Percentiles rank a stretch among this genome's conserved stretches.
Conservation (phyloP, 225 moss, liverwort and hornwort species). For the Marchantia paleacea region DNA sequence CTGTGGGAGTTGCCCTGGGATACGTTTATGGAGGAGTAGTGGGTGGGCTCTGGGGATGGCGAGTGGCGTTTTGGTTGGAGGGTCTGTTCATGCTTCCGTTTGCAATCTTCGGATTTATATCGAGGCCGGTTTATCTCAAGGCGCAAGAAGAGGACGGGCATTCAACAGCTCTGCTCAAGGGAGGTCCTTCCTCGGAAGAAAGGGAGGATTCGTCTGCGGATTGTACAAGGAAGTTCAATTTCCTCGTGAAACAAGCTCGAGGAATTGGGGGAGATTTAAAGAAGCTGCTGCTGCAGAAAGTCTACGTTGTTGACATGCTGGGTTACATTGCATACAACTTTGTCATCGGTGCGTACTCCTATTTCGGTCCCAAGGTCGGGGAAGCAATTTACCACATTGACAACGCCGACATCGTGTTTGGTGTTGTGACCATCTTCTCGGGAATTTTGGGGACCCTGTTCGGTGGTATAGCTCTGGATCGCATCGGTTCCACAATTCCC, state of each 20-base stretch:
- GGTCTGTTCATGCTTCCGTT: slow-evolving; percentile 84
- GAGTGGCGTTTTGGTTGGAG: slow-evolving; percentile 81
- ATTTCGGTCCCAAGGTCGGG: slow-evolving; percentile 98
- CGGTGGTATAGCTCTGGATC: slow-evolving; percentile 81
- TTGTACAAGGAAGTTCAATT: not conserved
- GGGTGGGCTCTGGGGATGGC: slow-evolving; percentile 69
- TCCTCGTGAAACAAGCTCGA: slow-evolving; percentile 13
- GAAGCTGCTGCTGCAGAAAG: slow-evolving; percentile 23
- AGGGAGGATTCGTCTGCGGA: not conserved
- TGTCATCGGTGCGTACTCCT: slow-evolving; percentile 89
- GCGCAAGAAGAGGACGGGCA: slow-evolving; percentile 17
- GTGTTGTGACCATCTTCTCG: slow-evolving; percentile 78
- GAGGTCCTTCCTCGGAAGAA: slow-evolving; percentile 5
- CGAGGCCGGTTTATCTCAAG: slow-evolving; percentile 64
- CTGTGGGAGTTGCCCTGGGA: slow-evolving; percentile 81
- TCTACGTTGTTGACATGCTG: slow-evolving; percentile 41
- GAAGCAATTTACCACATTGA: slow-evolving; percentile 75
- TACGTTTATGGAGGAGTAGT: slow-evolving; percentile 90
- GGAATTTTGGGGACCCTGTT: slow-evolving; percentile 82
- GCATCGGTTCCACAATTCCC: slow-evolving; percentile 70
- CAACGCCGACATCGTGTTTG: slow-evolving; percentile 86
- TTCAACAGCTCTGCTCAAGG: slow-evolving; percentile 29
- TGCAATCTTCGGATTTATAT: slow-evolving; percentile 81
- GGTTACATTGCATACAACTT: slow-evolving; percentile 88
- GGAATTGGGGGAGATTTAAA: slow-evolving; percentile 34